A percentile compares a stretch with the other conserved stretches of the same genome.
These are phyloP conservation scores for Rhynchosporium secalis DNA, from an alignment of 2,329 filamentous ascomycete genomes.

Conservation along the genomic window DNA sequence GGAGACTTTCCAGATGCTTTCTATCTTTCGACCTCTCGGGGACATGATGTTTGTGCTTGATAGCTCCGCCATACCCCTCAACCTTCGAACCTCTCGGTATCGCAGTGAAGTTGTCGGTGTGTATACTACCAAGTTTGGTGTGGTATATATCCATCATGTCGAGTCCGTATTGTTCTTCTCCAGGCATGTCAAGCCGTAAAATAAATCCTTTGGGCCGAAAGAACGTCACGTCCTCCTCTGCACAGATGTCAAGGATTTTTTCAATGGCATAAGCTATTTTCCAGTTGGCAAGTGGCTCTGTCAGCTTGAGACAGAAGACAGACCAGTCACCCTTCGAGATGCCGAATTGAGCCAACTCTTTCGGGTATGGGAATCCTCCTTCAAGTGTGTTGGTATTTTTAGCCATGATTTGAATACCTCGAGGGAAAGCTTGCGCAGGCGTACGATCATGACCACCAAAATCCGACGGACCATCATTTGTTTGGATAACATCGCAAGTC, in stretches of 20 bases:
- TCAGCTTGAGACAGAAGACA: conserved; percentile 13
- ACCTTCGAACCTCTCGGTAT: background rate
- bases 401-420: conserved; percentile 24
- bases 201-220: conserved; percentile 30
- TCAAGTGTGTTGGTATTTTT: conserved; percentile 14
- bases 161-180: conserved; percentile 28
- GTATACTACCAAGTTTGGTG: conserved; percentile 9
- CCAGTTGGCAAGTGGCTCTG: background rate
- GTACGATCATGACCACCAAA: background rate
- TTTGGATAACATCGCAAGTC: background rate
- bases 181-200: conserved; percentile 33
- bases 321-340: conserved; percentile 23
- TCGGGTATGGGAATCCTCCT: conserved; percentile 27
- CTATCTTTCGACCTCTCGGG: background rate
- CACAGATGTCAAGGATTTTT: conserved; percentile 25
- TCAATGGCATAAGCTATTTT: conserved; percentile 24
- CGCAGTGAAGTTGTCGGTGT: conserved; percentile 13
- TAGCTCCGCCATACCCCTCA: background rate
- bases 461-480: conserved; percentile 1
- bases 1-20: conserved; percentile 8
- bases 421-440: conserved; percentile 13
- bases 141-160: conserved; percentile 33
- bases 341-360: conserved; percentile 18
- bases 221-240: conserved; percentile 23
- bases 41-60: conserved; percentile 12